phyloP scores from a whole-genome alignment of 352 stramenopile genomes.

The Pythium scleroteichum region DNA sequence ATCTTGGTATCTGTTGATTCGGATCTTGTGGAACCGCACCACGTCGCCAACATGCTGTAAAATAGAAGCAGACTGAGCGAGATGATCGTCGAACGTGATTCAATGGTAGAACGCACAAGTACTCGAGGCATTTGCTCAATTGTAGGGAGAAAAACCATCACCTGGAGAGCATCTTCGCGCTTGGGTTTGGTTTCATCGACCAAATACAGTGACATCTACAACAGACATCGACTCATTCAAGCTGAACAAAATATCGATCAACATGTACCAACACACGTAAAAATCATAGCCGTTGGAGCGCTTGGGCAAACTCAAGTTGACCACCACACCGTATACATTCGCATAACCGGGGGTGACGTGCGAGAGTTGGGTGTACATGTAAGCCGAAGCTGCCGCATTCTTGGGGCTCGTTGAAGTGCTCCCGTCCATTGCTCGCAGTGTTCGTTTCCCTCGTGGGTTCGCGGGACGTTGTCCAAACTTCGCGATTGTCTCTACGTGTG shows the following conservation, averaged over 20 bases:
- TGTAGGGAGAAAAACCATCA: constrained; percentile 69
- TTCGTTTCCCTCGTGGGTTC: constrained; percentile 50
- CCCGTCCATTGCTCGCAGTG: constrained; percentile 34
- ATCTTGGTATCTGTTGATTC: constrained; percentile 65
- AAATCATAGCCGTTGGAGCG: constrained; percentile 55
- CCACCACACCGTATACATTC: constrained; percentile 67
- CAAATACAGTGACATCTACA: constrained; percentile 71
- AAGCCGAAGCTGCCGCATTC: constrained; percentile 32
- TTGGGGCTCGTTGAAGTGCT: not conserved
- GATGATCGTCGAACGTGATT: not conserved
- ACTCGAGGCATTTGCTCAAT: constrained; percentile 63
- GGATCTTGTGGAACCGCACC: constrained; percentile 75
- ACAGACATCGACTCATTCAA: not conserved
- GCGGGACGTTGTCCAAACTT: not conserved
- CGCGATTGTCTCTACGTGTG: not conserved
- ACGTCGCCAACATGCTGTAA: constrained; percentile 68
- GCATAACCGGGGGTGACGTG: constrained; percentile 62
- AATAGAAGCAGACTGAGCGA: not conserved
- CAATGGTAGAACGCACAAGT: constrained; percentile 35
- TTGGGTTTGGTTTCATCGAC: constrained; percentile 62
- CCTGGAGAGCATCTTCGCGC: constrained; percentile 51
- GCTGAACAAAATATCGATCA: not conserved
- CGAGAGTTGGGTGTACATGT: constrained; percentile 58
- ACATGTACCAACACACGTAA: constrained; percentile 43
- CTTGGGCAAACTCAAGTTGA: constrained; percentile 77